Evolutionary conservation across 805 yeast species (phyloP).

Genomic region (Torulaspora quercuum): DNA sequence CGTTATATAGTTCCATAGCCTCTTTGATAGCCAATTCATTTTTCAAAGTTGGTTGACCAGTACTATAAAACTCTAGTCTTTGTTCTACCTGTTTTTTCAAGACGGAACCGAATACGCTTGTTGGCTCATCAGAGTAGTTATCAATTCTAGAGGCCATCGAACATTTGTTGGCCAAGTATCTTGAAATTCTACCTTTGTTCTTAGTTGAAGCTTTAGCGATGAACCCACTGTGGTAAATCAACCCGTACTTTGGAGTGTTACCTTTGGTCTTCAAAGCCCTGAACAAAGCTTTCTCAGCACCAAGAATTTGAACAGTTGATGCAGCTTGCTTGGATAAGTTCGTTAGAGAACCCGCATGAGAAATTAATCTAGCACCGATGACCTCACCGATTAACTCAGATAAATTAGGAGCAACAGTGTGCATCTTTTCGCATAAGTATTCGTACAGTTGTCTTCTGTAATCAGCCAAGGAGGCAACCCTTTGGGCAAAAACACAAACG

Average conservation of each 20-base stretch:
- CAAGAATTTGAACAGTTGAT: slow-evolving; percentile 95
- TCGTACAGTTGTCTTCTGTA: slow-evolving; percentile 81
- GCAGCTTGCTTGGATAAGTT: slow-evolving; percentile 98
- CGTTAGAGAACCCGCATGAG: slow-evolving; percentile 97
- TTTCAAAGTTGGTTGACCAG: slow-evolving; percentile 96
- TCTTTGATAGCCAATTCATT: slow-evolving; percentile 90
- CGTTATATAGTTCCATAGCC: slow-evolving; percentile 67
- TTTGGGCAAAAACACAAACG: slow-evolving; percentile 84
- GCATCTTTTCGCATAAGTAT: slow-evolving; percentile 93
- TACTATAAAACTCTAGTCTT: slow-evolving; percentile 90
- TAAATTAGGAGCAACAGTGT: slow-evolving; percentile 95
- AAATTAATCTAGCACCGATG: slow-evolving; percentile 96
- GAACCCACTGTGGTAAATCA: slow-evolving; percentile 90
- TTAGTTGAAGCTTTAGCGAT: slow-evolving; percentile 92
- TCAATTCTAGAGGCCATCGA: slow-evolving; percentile 98
- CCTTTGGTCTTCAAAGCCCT: slow-evolving; percentile 96
- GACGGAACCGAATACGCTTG: slow-evolving; percentile 82
- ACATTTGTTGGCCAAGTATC: slow-evolving; percentile 98
- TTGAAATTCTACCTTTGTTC: slow-evolving; percentile 98
- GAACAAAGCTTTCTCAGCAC: slow-evolving; percentile 96
- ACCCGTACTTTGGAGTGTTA: slow-evolving; percentile 94
- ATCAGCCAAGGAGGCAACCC: slow-evolving; percentile 88
- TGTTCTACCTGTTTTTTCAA: slow-evolving; percentile 97
- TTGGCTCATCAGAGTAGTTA: slow-evolving; percentile 92
- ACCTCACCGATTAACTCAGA: slow-evolving; percentile 97